Conservation (phyloP, 306 rosid genomes). For the Quercus wislizeni region DNA sequence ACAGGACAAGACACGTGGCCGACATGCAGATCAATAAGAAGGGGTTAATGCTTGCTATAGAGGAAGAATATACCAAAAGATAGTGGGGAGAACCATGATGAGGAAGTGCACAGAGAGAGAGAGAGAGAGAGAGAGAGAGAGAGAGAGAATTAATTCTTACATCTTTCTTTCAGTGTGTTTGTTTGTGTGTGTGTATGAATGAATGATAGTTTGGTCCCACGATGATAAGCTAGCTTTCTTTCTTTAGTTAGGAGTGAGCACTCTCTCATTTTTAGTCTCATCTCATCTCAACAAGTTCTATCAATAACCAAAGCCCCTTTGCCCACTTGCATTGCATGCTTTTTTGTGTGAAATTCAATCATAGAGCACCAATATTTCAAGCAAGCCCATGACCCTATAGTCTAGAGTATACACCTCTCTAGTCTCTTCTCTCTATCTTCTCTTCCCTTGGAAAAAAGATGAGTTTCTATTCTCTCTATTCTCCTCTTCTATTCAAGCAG, state of each 20-base stretch:
- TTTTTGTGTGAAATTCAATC: slow-evolving; percentile 38
- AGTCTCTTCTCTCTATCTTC: too few species aligned
- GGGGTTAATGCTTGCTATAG: slow-evolving; percentile 13
- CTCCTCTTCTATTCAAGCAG: slow-evolving; percentile 36
- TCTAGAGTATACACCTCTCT: too few species aligned
- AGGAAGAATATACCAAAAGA: slow-evolving; percentile 46
- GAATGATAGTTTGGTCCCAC: slow-evolving; percentile 22
- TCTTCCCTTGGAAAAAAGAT: too few species aligned
- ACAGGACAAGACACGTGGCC: slow-evolving; percentile 61
- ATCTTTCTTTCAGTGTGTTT: too few species aligned
- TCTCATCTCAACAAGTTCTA: too few species aligned
- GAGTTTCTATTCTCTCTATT: neutral
- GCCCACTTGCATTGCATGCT: slow-evolving; percentile 52
- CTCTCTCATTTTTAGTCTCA: neutral
- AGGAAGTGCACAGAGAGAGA: slow-evolving; percentile 35
- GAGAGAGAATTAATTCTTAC: too few species aligned
- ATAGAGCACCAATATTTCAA: slow-evolving; percentile 36
- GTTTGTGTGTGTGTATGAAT: too few species aligned
- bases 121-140: neutral
- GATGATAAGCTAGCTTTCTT: slow-evolving; percentile 27
- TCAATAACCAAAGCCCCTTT: neutral
- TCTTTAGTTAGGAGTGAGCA: slow-evolving; percentile 16
- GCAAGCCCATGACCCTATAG: neutral
- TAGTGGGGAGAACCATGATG: slow-evolving; percentile 75
- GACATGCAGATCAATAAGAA: slow-evolving; percentile 45